Percentiles rank a stretch among this genome's conserved stretches.
Conservation (phyloP, 768 basidiomycete genomes). For the Xanthoconium purpureum region DNA sequence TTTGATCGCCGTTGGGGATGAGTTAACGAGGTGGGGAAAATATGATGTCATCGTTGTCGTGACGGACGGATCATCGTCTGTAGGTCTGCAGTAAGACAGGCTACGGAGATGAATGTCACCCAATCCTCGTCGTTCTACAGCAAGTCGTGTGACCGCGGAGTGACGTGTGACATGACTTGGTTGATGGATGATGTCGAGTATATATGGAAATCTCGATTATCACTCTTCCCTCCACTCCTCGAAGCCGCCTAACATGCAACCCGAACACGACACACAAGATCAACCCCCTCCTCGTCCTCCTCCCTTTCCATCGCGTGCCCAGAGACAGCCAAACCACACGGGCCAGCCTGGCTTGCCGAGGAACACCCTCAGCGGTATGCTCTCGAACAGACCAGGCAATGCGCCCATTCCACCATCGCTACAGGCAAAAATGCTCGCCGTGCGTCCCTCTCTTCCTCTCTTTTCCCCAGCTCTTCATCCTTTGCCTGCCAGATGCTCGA, state of each 20-base stretch:
- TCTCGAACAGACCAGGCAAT: slow-evolving; percentile 41
- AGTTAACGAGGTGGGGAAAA: not conserved
- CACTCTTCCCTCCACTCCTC: slow-evolving; percentile 20
- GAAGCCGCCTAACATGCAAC: slow-evolving; percentile 21
- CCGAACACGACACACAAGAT: slow-evolving; percentile 11
- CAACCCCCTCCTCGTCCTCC: not conserved
- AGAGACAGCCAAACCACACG: slow-evolving; percentile 15
- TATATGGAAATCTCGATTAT: slow-evolving; percentile 38
- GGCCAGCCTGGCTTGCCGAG: slow-evolving; percentile 19
- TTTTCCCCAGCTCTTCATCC: slow-evolving; percentile 10
- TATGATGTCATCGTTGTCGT: slow-evolving; percentile 13
- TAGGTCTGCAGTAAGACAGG: not conserved
- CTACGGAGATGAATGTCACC: not conserved
- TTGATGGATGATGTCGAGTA: slow-evolving; percentile 11
- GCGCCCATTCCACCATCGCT: slow-evolving; percentile 85
- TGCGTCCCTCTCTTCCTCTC: slow-evolving; percentile 35
- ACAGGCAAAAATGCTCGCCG: slow-evolving; percentile 92
- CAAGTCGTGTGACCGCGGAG: slow-evolving; percentile 6
- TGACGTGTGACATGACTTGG: not conserved
- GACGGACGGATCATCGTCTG: slow-evolving; percentile 17
- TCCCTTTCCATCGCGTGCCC: not conserved
- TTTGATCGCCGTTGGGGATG: slow-evolving; percentile 2
- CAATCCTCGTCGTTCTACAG: not conserved
- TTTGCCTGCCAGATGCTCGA: slow-evolving; percentile 44
- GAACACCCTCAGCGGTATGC: slow-evolving; percentile 39